These are phyloP conservation scores for Aristolochia contorta DNA, from an alignment of 164 flowering plant genomes.

Conservation along the genomic window DNA sequence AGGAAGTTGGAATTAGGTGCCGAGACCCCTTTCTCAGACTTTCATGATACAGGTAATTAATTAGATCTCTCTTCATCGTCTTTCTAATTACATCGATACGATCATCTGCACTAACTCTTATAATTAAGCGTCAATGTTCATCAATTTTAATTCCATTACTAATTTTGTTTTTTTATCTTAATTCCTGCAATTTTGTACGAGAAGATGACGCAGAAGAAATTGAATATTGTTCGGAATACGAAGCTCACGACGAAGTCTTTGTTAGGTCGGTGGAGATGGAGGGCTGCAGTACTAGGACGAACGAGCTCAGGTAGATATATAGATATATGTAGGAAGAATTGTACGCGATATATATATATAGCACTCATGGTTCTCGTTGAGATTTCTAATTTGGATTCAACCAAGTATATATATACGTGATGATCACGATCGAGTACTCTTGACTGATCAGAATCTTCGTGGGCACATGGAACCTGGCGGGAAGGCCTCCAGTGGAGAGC, in stretches of 20 bases:
- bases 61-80: neutral
- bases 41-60: slow-evolving; percentile 27
- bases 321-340: no score
- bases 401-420: neutral
- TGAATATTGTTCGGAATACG: slow-evolving; percentile 10
- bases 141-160: no score
- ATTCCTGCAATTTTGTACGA: slow-evolving; percentile 4
- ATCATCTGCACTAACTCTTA: no score
- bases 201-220: slow-evolving; percentile 22
- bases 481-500: slow-evolving; percentile 60
- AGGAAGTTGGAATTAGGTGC: slow-evolving; percentile 27
- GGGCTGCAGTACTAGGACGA: slow-evolving; percentile 24
- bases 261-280: slow-evolving; percentile 20
- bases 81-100: no score
- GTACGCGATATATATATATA: no score
- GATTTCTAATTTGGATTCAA: neutral
- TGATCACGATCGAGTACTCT: no score
- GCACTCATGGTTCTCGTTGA: neutral
- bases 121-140: no score
- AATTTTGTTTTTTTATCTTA: neutral
- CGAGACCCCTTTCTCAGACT: slow-evolving; percentile 7
- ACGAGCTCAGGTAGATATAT: slow-evolving; percentile 63
- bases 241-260: slow-evolving; percentile 3
- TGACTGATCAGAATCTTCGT: slow-evolving; percentile 43
- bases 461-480: slow-evolving; percentile 89